Evolutionary conservation across 169 alveolate species (phyloP).

Genomic region (Plasmodium gonderi): DNA sequence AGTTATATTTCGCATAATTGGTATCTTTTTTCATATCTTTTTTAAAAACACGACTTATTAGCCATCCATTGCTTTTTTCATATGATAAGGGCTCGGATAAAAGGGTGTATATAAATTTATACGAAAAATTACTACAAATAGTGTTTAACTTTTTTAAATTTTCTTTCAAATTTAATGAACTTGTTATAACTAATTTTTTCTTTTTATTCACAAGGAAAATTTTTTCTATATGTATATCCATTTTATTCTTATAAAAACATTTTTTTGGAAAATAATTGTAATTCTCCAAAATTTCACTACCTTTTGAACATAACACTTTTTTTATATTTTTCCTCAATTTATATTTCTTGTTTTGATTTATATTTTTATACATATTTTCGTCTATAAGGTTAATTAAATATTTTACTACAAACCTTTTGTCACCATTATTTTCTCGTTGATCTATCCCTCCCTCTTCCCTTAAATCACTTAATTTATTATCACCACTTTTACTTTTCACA

Average conservation of each 20-base stretch:
- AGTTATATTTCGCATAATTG: constrained; percentile 36
- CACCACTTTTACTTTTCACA: background rate
- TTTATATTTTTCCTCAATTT: constrained; percentile 31
- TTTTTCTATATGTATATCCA: constrained; percentile 53
- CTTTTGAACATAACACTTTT: constrained; percentile 22
- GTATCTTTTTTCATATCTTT: constrained; percentile 38
- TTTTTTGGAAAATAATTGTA: constrained; percentile 24
- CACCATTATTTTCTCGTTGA: background rate
- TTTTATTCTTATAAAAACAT: constrained; percentile 40
- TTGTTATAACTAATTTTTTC: constrained; percentile 12
- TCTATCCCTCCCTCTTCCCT: background rate
- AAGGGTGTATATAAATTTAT: constrained; percentile 39
- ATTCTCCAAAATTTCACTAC: constrained; percentile 14
- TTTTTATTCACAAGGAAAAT: constrained; percentile 29
- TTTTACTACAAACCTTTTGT: constrained; percentile 25
- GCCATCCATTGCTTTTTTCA: constrained; percentile 18
- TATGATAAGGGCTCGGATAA: constrained; percentile 26
- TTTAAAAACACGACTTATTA: constrained; percentile 21
- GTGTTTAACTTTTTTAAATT: constrained; percentile 38
- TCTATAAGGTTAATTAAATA: constrained; percentile 52
- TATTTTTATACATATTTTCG: constrained; percentile 7
- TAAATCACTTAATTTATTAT: background rate
- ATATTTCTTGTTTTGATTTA: constrained; percentile 5
- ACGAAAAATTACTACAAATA: constrained; percentile 6
- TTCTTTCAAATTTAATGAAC: constrained; percentile 36